Conservation (phyloP, 2,329 filamentous ascomycete genomes). For the Dactylonectria estremocensis region DNA sequence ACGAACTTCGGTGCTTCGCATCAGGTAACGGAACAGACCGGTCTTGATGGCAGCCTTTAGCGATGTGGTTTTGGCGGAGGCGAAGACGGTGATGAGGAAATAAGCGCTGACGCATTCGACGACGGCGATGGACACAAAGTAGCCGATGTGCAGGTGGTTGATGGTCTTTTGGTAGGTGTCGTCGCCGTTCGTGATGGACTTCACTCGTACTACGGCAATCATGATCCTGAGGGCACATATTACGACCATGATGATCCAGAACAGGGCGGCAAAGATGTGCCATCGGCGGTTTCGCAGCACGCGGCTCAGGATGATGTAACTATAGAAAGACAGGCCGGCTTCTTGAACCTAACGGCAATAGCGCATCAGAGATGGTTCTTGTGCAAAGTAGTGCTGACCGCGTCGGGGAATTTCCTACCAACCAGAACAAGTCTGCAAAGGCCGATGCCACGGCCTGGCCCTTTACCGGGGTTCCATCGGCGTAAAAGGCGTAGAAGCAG, state of each 20-base stretch:
- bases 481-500: constrained; percentile 61
- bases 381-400: background rate
- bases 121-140: constrained; percentile 59
- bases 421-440: constrained; percentile 59
- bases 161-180: constrained; percentile 50
- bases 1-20: constrained; percentile 58
- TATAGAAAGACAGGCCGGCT: constrained; percentile 62
- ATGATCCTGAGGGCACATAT: constrained; percentile 64
- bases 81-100: constrained; percentile 58
- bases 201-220: constrained; percentile 53
- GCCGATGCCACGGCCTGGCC: constrained; percentile 54
- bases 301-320: constrained; percentile 67
- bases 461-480: constrained; percentile 35
- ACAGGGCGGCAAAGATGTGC: constrained; percentile 65
- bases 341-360: constrained; percentile 57
- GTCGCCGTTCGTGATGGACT: constrained; percentile 47
- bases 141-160: constrained; percentile 58
- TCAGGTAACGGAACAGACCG: constrained; percentile 57
- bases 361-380: background rate
- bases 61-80: constrained; percentile 49
- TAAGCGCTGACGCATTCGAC: constrained; percentile 58
- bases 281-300: constrained; percentile 62
- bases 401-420: constrained; percentile 47
- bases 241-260: constrained; percentile 70
- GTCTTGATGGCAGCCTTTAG: constrained; percentile 50